These are phyloP conservation scores for Cicer bijugum DNA, from an alignment of 306 rosid species.

Conservation along the genomic window DNA sequence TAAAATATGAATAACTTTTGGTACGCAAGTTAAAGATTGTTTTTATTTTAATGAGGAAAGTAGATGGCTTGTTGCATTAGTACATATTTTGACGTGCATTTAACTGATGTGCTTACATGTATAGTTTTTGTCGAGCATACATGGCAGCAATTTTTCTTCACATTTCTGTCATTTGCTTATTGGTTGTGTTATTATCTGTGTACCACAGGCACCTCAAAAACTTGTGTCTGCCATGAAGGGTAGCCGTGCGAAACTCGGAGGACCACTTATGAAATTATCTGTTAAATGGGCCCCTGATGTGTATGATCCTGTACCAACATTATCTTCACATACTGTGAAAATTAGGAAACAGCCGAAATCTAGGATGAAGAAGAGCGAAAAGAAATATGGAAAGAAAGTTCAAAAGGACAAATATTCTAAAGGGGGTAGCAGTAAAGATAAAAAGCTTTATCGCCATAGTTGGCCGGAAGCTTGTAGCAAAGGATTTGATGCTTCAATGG, in stretches of 20 bases:
- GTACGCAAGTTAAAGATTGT: background rate
- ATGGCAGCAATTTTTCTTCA: background rate
- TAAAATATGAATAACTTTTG: background rate
- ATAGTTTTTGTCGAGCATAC: background rate
- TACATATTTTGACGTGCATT: background rate
- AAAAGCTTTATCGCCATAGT: constrained; percentile 54
- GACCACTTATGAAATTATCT: constrained; percentile 47
- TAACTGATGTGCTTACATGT: background rate
- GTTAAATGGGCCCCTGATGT: constrained; percentile 93
- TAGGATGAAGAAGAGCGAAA: constrained; percentile 60
- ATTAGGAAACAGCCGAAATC: constrained; percentile 71
- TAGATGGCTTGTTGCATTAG: background rate
- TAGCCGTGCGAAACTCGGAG: constrained; percentile 61
- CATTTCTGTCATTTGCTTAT: background rate
- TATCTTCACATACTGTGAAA: constrained; percentile 58
- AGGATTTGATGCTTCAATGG: constrained; percentile 44
- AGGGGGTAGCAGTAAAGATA: constrained; percentile 62
- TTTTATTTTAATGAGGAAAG: constrained; percentile 13
- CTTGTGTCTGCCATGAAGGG: constrained; percentile 87
- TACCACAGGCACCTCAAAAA: constrained; percentile 59
- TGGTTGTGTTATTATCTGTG: constrained; percentile 33
- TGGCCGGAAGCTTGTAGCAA: constrained; percentile 38
- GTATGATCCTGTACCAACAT: constrained; percentile 77
- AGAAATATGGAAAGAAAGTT: constrained; percentile 71
- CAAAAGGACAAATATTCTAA: constrained; percentile 60